phyloP scores from a whole-genome alignment of 1,139 yeast genomes.

The Protomyces macrosporus region DNA sequence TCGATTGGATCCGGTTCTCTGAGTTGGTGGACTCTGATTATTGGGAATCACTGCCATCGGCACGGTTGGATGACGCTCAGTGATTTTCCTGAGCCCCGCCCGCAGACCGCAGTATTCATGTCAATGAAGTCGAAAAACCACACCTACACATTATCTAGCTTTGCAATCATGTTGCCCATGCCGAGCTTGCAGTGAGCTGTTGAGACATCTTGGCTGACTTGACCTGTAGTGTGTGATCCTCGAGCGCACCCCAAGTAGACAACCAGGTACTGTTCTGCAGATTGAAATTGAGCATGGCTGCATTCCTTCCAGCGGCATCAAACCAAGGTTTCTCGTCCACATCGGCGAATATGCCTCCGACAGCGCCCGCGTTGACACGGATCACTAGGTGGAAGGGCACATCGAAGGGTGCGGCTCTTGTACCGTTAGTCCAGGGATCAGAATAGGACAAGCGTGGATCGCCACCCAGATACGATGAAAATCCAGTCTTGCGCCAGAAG shows the following conservation, averaged over 20 bases:
- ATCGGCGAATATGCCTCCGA: conserved; percentile 30
- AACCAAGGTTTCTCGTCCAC: conserved; percentile 30
- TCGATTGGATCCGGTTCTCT: conserved; percentile 20
- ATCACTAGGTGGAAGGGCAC: conserved; percentile 30
- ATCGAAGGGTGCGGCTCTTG: conserved; percentile 30
- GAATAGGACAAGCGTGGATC: not conserved
- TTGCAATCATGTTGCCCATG: not conserved
- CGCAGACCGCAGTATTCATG: no score
- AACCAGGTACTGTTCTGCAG: conserved; percentile 24
- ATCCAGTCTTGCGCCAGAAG: conserved; percentile 28
- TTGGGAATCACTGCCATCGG: conserved; percentile 18
- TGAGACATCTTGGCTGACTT: conserved; percentile 21
- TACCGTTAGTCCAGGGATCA: conserved; percentile 28
- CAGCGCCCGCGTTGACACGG: conserved; percentile 31
- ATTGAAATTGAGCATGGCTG: conserved; percentile 24
- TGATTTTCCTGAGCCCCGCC: not conserved
- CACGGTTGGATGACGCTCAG: not conserved
- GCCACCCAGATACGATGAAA: not conserved
- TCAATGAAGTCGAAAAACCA: no score
- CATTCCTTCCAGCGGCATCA: conserved; percentile 19
- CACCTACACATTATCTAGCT: no score
- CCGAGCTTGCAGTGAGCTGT: not conserved
- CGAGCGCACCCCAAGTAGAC: conserved; percentile 11
- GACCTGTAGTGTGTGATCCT: conserved; percentile 14
- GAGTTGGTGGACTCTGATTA: conserved; percentile 6